Conservation (phyloP, 164 flowering plant genomes). For the Litsea cubeba region DNA sequence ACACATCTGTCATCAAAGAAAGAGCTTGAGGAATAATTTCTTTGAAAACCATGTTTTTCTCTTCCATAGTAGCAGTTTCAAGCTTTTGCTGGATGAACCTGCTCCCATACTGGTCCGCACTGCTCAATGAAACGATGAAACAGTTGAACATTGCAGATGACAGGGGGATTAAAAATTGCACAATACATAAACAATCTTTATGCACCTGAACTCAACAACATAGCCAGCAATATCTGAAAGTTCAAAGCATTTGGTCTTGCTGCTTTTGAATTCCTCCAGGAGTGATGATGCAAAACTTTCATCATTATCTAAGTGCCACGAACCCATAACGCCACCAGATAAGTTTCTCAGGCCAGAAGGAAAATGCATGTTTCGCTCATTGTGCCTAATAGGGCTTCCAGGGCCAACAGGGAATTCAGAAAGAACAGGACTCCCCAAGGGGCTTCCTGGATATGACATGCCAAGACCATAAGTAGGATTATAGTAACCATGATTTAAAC, state of each 20-base stretch:
- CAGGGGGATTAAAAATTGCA: neutral
- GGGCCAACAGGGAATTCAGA: conserved; percentile 58
- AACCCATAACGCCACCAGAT: conserved; percentile 52
- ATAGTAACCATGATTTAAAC: conserved; percentile 46
- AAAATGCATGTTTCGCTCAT: conserved; percentile 53
- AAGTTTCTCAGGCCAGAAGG: conserved; percentile 66
- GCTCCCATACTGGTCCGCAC: conserved; percentile 96
- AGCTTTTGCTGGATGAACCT: conserved; percentile 97
- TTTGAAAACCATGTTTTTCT: conserved; percentile 77
- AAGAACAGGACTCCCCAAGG: conserved; percentile 43
- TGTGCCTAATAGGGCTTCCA: conserved; percentile 55
- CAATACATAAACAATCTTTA: neutral
- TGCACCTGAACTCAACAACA: conserved; percentile 89
- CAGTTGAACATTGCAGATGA: neutral
- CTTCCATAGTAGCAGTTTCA: conserved; percentile 80
- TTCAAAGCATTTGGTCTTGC: conserved; percentile 81
- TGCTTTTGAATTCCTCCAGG: conserved; percentile 84
- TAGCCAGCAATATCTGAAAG: conserved; percentile 84
- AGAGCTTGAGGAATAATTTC: conserved; percentile 89
- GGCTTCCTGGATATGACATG: conserved; percentile 73
- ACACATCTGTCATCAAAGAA: conserved; percentile 92
- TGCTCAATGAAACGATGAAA: conserved; percentile 26
- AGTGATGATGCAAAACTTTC: conserved; percentile 65
- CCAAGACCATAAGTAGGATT: conserved; percentile 58
- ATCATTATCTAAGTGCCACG: conserved; percentile 61